These are phyloP conservation scores for Zymoseptoria ardabiliae DNA, from an alignment of 2,329 filamentous ascomycete species.

Conservation along the genomic window DNA sequence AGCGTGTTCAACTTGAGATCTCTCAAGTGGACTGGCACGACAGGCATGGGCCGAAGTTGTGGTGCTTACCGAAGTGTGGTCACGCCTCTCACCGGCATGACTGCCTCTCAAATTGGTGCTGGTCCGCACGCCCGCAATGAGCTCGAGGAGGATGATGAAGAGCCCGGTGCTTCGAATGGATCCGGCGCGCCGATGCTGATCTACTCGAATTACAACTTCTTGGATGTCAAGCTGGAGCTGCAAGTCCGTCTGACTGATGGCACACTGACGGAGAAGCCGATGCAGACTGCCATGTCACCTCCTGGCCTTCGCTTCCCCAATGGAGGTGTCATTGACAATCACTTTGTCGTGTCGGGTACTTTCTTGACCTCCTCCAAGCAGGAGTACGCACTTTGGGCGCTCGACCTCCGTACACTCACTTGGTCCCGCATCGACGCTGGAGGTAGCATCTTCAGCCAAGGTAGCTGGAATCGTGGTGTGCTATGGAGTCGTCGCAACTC, in stretches of 20 bases:
- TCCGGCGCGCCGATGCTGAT: slow-evolving; percentile 72
- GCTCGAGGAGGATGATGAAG: slow-evolving; percentile 32
- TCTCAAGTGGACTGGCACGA: slow-evolving; percentile 90
- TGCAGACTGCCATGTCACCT: slow-evolving; percentile 79
- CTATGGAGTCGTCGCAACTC: slow-evolving; percentile 90
- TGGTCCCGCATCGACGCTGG: slow-evolving; percentile 97
- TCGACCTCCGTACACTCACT: slow-evolving; percentile 78
- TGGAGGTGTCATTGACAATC: slow-evolving; percentile 87
- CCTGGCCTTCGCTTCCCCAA: slow-evolving; percentile 93
- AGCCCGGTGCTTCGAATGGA: slow-evolving; percentile 26
- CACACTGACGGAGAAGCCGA: slow-evolving; percentile 74
- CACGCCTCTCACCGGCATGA: slow-evolving; percentile 64
- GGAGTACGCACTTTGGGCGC: slow-evolving; percentile 93
- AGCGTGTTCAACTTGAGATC: slow-evolving; percentile 96
- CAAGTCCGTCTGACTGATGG: slow-evolving; percentile 83
- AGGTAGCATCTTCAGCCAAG: slow-evolving; percentile 87
- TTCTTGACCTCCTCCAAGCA: slow-evolving; percentile 97
- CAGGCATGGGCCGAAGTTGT: slow-evolving; percentile 80
- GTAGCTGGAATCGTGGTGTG: slow-evolving; percentile 94
- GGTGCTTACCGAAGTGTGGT: slow-evolving; percentile 95
- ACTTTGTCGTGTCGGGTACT: slow-evolving; percentile 95
- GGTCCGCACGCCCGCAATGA: slow-evolving; percentile 38
- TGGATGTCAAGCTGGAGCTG: slow-evolving; percentile 92
- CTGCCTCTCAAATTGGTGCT: slow-evolving; percentile 60
- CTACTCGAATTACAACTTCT: slow-evolving; percentile 98